Evolutionary conservation across 371 early-diverging fungal genomes (phyloP).

Genomic region (Batkoa obscura): DNA sequence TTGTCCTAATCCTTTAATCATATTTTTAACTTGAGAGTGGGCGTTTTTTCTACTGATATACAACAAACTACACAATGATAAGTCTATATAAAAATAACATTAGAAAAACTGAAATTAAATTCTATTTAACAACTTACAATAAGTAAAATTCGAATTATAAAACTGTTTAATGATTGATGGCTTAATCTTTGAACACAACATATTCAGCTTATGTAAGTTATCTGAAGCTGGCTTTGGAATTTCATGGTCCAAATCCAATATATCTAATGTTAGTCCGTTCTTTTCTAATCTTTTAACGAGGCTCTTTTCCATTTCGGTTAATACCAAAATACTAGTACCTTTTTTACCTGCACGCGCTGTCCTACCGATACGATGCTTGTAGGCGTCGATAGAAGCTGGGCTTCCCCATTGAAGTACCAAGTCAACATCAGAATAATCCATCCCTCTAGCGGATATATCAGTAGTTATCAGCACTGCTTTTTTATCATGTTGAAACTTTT

Average conservation of each 20-base stretch:
- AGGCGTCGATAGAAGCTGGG: constrained; percentile 78
- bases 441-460: constrained; percentile 98
- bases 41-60: background rate
- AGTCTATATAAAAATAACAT: background rate
- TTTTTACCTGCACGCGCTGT: constrained; percentile 94
- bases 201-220: background rate
- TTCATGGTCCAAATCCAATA: background rate
- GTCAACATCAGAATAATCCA: constrained; percentile 95
- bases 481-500: constrained; percentile 35
- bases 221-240: background rate
- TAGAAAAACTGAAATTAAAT: background rate
- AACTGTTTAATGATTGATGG: background rate
- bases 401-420: constrained; percentile 90
- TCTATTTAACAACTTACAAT: background rate
- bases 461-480: constrained; percentile 82
- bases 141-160: background rate
- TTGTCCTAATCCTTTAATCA: background rate
- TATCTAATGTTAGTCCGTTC: background rate
- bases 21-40: background rate
- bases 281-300: constrained; percentile 32
- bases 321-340: constrained; percentile 72
- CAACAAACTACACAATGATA: background rate
- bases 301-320: constrained; percentile 62
- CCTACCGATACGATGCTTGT: constrained; percentile 95
- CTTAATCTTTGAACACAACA: background rate